Evolutionary conservation across 2,329 filamentous ascomycete genomes (phyloP).

Genomic region (Pleoardoris graminearum): DNA sequence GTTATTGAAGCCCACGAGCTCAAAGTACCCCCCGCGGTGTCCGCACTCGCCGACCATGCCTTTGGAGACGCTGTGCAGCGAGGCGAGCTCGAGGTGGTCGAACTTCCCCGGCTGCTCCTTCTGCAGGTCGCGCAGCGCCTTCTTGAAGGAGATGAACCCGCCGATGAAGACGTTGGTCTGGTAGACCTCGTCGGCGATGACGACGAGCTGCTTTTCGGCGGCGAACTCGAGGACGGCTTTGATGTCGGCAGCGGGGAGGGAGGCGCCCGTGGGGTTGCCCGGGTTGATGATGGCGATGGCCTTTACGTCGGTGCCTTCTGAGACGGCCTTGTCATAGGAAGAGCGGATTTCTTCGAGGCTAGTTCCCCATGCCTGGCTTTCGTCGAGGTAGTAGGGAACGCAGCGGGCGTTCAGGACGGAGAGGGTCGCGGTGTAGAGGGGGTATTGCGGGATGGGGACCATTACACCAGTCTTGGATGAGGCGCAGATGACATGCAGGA

Average conservation of each 20-base stretch:
- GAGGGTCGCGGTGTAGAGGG: slow-evolving; percentile 93
- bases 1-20: slow-evolving; percentile 85
- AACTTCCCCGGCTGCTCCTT: slow-evolving; percentile 69
- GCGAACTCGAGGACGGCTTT: slow-evolving; percentile 85
- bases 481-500: slow-evolving; percentile 86
- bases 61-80: slow-evolving; percentile 92
- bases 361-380: slow-evolving; percentile 84
- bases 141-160: slow-evolving; percentile 95
- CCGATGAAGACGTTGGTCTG: slow-evolving; percentile 98
- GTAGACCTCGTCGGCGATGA: slow-evolving; percentile 97
- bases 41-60: slow-evolving; percentile 99
- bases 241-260: slow-evolving; percentile 77
- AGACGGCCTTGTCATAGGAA: slow-evolving; percentile 73
- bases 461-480: slow-evolving; percentile 78
- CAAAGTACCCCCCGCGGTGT: slow-evolving; percentile 96
- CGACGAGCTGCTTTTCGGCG: slow-evolving; percentile 78
- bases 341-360: slow-evolving; percentile 76
- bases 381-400: slow-evolving; percentile 93
- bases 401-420: slow-evolving; percentile 80
- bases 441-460: slow-evolving; percentile 96
- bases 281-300: slow-evolving; percentile 98
- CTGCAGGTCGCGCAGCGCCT: slow-evolving; percentile 79
- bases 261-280: slow-evolving; percentile 93
- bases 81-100: slow-evolving; percentile 84
- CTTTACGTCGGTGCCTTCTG: slow-evolving; percentile 80